Evolutionary conservation across 2,329 filamentous ascomycete species (phyloP), one percentile per base, ranked within the genome.

Genomic region (Paecilomyces dactylethromorphus): DNA sequence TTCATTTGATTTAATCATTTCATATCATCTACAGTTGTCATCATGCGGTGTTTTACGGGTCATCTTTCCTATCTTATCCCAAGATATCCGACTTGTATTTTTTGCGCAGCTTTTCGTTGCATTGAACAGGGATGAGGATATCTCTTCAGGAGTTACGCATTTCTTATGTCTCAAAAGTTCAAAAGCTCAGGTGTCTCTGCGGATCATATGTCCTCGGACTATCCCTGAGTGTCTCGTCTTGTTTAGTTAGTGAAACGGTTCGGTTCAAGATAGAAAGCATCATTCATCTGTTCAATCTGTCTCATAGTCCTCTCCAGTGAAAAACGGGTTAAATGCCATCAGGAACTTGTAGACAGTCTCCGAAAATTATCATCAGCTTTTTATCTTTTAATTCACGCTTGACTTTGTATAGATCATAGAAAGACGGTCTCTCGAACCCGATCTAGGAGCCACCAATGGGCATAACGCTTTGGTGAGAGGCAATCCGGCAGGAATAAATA

Each of bases 31-130:
- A 58, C 62, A 64, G 60, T 64, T 61, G 61, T 55, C 61, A 63
- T 62, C 52, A 58, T 49, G 64, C 66, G 68, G 65, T 65, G 39
- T 45, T 45, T 45, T 66, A 63, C 61, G 67, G 64, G 66, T 66
- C 66, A 71, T 67, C 64, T 62, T 62, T 69, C 65, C 63, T 68
- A 63, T 68, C 56, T 60, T 68, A 64, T 68, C 62, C 64, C 67
- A 63, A 68, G 71, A 72, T 74, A 74, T 73, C 71, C 68, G 66
- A 69, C 66, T 71, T 72, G 68, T 70, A 67, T 56, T 65, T 65
- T 63, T 69, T 63, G 63, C 62, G 66, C 64, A 63, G 64, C 65
- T 59, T 63, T 63, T 60, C 59, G 62, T 63, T 67, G 66, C 64
- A 67, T 66, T 59, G 61, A 65, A 59, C 63, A 69, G 66, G 67